These are phyloP conservation scores for Boletus rubescentipes DNA, from an alignment of 768 basidiomycete genomes.

Conservation along the genomic window DNA sequence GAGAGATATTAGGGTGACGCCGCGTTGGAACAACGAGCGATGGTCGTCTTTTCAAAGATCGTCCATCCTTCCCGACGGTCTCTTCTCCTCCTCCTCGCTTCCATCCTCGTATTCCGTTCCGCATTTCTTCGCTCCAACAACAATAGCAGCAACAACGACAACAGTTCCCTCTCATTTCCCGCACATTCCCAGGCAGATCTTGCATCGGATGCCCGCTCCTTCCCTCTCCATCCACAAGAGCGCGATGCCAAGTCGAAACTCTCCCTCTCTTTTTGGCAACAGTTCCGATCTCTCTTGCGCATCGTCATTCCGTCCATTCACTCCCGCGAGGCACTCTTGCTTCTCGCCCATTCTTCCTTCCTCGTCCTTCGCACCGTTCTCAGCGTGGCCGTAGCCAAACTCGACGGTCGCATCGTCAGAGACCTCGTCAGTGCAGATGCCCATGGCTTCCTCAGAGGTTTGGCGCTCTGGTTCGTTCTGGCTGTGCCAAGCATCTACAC, in stretches of 20 bases:
- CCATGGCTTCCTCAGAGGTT: conserved; percentile 75
- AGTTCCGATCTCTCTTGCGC: conserved; percentile 69
- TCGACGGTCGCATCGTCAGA: conserved; percentile 88
- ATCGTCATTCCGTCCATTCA: conserved; percentile 65
- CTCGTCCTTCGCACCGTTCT: conserved; percentile 83
- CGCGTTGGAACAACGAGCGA: not conserved
- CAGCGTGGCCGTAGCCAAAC: conserved; percentile 80
- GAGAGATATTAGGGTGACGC: not conserved
- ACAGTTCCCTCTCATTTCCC: conserved; percentile 65
- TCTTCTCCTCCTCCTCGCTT: conserved; percentile 42
- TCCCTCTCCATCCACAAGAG: conserved; percentile 53
- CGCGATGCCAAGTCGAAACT: conserved; percentile 44
- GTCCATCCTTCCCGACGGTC: conserved; percentile 21
- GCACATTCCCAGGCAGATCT: conserved; percentile 60
- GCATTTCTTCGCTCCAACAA: conserved; percentile 32
- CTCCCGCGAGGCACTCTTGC: conserved; percentile 70
- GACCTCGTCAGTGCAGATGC: conserved; percentile 88
- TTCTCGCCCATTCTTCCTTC: conserved; percentile 80
- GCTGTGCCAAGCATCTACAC: conserved; percentile 95
- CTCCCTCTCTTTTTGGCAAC: conserved; percentile 65
- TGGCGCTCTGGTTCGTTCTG: conserved; percentile 86
- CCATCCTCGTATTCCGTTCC: conserved; percentile 53
- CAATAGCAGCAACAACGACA: conserved; percentile 49
- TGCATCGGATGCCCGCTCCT: conserved; percentile 51
- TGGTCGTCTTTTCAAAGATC: conserved; percentile 20